These are phyloP conservation scores for Dunaliella primolecta DNA, from an alignment of 139 green algal genomes.

Conservation along the genomic window DNA sequence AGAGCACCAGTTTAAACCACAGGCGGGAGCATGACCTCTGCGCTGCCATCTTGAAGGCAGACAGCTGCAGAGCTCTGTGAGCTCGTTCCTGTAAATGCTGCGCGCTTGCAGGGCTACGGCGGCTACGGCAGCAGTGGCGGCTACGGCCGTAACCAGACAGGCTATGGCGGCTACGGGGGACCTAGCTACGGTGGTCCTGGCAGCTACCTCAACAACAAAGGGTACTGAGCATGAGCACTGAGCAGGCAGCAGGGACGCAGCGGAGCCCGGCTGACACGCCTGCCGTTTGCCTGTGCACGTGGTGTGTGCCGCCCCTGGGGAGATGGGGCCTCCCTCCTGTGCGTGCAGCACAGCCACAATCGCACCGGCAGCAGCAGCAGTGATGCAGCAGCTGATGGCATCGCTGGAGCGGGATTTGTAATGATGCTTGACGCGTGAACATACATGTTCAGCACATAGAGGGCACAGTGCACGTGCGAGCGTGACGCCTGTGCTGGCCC, in stretches of 20 bases:
- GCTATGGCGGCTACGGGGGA: background rate
- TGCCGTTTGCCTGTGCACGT: too few species aligned
- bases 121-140: background rate
- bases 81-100: background rate
- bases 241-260: background rate
- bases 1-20: background rate
- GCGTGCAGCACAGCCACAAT: background rate
- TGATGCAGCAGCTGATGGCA: background rate
- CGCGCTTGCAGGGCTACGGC: background rate
- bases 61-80: background rate
- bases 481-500: too few species aligned
- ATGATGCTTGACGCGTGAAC: background rate
- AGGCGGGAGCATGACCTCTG: background rate
- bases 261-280: background rate
- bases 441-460: background rate
- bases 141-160: background rate
- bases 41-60: background rate
- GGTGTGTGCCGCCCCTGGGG: too few species aligned
- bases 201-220: background rate
- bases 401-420: background rate
- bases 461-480: background rate
- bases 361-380: background rate
- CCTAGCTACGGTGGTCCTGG: background rate
- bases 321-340: background rate
- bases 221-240: background rate